Base-by-base conservation (phyloP, 73 alveolate genomes). In the Uronychia setigera region DNA sequence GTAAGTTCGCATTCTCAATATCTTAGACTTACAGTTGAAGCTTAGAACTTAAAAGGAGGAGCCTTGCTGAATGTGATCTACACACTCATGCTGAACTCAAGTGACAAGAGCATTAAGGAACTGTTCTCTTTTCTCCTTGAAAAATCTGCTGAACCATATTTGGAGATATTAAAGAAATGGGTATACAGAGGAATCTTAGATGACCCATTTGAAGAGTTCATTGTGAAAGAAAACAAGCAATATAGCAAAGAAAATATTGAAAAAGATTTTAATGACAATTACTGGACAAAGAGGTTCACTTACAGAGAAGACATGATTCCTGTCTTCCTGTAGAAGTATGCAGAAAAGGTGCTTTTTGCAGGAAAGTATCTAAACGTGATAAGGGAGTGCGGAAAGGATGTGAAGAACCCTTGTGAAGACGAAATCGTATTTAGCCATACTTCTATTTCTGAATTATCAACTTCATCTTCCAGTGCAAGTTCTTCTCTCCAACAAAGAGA, bases 191-290 rank as follows among this genome's bases (percentile, higher is more conserved):
- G 99, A 9, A 92, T 93, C 79, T 87, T 97, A 0, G 98, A 96
- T 60, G 99, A 97, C 83, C 99, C 99, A 27, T 97, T 92, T 86
- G 96, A 92, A 59, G 99, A 97, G 90, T 97, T 97, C 88, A 93
- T 96, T 88, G 95, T 97, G 25, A 87, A 91, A 77, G 97, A 96
- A 74, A 92, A 96, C 77, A 93, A 92, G 59, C 80, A 86, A 32
- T 92, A 90, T 79, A 80, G 87, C 31, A 97, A 96, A 81, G 99
- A 96, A 67, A 93, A 96, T 34, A 84, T 97, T 78, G 94, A 93
- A 74, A 94, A 96, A 75, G 98, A 96, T 88, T 96, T 94, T 89
- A 91, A 90, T 58, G 98, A 97, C 82, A 86, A 92, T 77, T 97
- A 95, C 88, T 97, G 99, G 99, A 96, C 92, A 83, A 92, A 93